phyloP scores from a whole-genome alignment of 164 flowering plant species.

The Macadamia tetraphylla region DNA sequence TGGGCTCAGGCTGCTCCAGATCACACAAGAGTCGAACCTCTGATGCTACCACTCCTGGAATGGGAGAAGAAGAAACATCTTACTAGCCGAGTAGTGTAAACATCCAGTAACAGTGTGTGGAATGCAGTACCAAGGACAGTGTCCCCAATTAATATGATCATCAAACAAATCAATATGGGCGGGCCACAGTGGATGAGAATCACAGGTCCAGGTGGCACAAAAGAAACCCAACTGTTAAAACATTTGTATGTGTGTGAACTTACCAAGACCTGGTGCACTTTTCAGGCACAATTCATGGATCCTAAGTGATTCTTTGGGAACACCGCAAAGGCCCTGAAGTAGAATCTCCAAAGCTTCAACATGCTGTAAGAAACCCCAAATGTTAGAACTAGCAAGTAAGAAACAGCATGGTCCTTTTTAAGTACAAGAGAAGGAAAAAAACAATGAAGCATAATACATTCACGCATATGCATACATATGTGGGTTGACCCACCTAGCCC shows the following conservation, averaged over 20 bases:
- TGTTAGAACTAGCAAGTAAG: neutral
- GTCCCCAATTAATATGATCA: neutral
- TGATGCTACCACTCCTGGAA: slow-evolving; percentile 65
- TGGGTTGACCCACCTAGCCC: no score
- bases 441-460: no score
- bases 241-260: neutral
- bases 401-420: neutral
- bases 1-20: slow-evolving; percentile 81
- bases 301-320: slow-evolving; percentile 68
- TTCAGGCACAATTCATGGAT: slow-evolving; percentile 86
- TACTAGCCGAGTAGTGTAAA: no score
- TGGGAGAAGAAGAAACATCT: no score
- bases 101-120: no score
- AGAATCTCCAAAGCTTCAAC: slow-evolving; percentile 96
- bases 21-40: slow-evolving; percentile 86
- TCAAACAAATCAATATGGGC: neutral
- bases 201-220: no score
- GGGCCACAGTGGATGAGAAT: neutral
- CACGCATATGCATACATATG: no score
- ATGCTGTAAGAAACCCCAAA: slow-evolving; percentile 47
- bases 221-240: no score
- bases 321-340: slow-evolving; percentile 94
- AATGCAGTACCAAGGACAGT: no score
- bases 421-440: no score
- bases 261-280: slow-evolving; percentile 84